These are phyloP conservation scores for Penicillium roqueforti DNA, from an alignment of 495 filamentous ascomycete genomes.

Conservation along the genomic window DNA sequence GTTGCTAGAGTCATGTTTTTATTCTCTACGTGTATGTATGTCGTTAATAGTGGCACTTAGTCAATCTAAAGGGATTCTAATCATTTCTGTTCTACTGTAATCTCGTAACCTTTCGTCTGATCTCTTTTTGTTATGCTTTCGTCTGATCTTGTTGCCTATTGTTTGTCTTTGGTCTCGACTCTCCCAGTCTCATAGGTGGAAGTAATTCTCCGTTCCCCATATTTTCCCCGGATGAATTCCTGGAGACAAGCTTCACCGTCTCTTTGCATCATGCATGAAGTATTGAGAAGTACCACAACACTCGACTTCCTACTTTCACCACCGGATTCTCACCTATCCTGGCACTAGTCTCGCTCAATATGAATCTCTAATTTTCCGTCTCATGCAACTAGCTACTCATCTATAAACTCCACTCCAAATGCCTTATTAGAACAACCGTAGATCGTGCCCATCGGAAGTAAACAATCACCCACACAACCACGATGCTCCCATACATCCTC, in stretches of 20 bases:
- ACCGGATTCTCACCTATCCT: not conserved
- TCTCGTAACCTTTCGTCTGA: too few species aligned
- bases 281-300: conserved; percentile 2
- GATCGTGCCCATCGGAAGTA: not conserved
- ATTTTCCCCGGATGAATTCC: conserved; percentile 16
- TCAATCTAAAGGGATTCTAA: conserved; percentile 41
- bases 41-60: conserved; percentile 48
- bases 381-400: not conserved
- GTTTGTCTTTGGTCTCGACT: too few species aligned
- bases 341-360: conserved; percentile 1
- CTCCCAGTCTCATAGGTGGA: not conserved
- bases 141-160: too few species aligned
- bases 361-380: conserved; percentile 3
- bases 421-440: not conserved
- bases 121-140: too few species aligned
- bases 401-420: not conserved
- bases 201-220: not conserved
- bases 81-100: conserved; percentile 6
- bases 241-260: conserved; percentile 21
- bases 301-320: not conserved
- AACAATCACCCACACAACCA: not conserved
- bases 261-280: conserved; percentile 5
- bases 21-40: conserved; percentile 49
- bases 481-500: conserved; percentile 8
- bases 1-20: conserved; percentile 41